Percentiles rank a stretch among this genome's conserved stretches.
Evolutionary conservation across 1,139 yeast genomes (phyloP).

Genomic region (Blastobotrys apis): DNA sequence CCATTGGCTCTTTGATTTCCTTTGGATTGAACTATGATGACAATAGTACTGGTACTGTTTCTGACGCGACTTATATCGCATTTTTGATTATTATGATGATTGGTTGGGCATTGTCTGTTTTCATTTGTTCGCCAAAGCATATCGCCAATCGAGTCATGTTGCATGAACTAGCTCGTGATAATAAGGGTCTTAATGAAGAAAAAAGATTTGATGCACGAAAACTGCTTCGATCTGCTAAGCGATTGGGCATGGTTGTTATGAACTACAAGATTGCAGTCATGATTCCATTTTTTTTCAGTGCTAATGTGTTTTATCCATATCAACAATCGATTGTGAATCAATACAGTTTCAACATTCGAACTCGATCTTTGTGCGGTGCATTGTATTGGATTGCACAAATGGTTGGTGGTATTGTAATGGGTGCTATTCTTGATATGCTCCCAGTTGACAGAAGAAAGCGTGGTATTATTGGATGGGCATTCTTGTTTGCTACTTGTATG

Average conservation of each 20-base stretch:
- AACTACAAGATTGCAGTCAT: slow-evolving; percentile 31
- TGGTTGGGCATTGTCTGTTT: slow-evolving; percentile 22
- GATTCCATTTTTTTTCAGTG: slow-evolving; percentile 57
- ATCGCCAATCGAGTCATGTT: slow-evolving; percentile 15
- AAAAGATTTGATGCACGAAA: slow-evolving; percentile 12
- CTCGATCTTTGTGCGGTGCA: slow-evolving; percentile 55
- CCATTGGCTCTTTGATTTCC: slow-evolving; percentile 31
- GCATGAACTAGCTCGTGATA: slow-evolving; percentile 14
- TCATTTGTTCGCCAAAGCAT: slow-evolving; percentile 20
- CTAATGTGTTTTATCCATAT: slow-evolving; percentile 59
- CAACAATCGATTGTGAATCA: slow-evolving; percentile 55
- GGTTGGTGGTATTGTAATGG: slow-evolving; percentile 50
- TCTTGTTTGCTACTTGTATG: slow-evolving; percentile 41
- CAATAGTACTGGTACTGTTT: slow-evolving; percentile 20
- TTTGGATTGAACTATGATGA: slow-evolving; percentile 24
- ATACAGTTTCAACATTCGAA: slow-evolving; percentile 50
- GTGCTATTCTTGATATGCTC: slow-evolving; percentile 44
- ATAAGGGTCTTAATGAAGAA: slow-evolving; percentile 15
- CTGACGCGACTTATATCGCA: slow-evolving; percentile 26
- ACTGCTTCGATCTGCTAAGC: slow-evolving; percentile 13
- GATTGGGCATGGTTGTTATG: slow-evolving; percentile 13
- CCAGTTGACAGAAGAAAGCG: slow-evolving; percentile 42
- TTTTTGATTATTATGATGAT: slow-evolving; percentile 25
- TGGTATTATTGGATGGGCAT: slow-evolving; percentile 48
- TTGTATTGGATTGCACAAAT: slow-evolving; percentile 58